Evolutionary conservation across 805 yeast genomes (phyloP).

Genomic region (Starmerella khaoyaiensis): DNA sequence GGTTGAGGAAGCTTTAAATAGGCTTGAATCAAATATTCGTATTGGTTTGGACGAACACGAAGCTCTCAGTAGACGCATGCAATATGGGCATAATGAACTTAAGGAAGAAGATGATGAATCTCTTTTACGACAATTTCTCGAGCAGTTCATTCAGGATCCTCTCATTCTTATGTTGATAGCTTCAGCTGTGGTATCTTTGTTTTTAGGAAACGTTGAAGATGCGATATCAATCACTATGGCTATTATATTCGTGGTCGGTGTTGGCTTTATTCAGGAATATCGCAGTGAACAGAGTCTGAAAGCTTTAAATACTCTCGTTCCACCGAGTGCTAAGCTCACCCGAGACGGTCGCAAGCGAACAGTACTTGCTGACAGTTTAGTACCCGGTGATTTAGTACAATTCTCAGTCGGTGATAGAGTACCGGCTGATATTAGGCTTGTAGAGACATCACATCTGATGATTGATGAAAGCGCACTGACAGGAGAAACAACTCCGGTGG

Average conservation of each 20-base stretch:
- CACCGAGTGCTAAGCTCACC: conserved; percentile 89
- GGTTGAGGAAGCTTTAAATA: conserved; percentile 49
- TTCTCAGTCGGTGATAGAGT: conserved; percentile 88
- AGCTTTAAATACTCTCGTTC: conserved; percentile 84
- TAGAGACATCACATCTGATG: conserved; percentile 62
- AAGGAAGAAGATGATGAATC: conserved; percentile 64
- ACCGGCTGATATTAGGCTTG: conserved; percentile 86
- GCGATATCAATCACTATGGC: conserved; percentile 91
- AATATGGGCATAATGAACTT: conserved; percentile 75
- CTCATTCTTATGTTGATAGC: conserved; percentile 77
- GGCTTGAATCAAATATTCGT: conserved; percentile 46
- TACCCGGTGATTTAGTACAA: conserved; percentile 90
- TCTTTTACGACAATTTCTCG: conserved; percentile 54
- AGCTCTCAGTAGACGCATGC: conserved; percentile 59
- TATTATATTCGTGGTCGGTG: conserved; percentile 82
- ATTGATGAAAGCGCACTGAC: conserved; percentile 92
- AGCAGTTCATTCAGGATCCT: conserved; percentile 82
- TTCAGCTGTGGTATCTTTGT: conserved; percentile 71
- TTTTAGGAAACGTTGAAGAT: conserved; percentile 95
- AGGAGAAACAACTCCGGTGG: conserved; percentile 86
- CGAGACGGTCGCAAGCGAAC: conserved; percentile 66
- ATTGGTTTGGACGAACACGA: conserved; percentile 55
- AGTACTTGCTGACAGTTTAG: conserved; percentile 76
- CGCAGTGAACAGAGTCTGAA: conserved; percentile 89
- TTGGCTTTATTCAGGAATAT: conserved; percentile 95